Evolutionary conservation across 2,329 filamentous ascomycete genomes (phyloP), one percentile per base, ranked within the genome.

Genomic region (Torrubiella hemipterigena): DNA sequence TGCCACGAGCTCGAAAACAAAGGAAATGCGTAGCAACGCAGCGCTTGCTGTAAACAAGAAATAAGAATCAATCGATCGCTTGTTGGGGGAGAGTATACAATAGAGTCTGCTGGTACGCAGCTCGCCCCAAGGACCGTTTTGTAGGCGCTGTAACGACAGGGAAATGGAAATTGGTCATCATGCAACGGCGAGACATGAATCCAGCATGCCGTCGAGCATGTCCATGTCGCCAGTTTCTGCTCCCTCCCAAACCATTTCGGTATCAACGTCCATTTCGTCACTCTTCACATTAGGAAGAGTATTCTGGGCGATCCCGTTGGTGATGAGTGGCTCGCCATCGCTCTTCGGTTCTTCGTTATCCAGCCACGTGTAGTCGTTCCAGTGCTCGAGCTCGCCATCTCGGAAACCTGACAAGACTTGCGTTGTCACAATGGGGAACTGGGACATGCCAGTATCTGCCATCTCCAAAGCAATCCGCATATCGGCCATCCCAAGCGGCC

Each of bases 401-500:
- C 81, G 67, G 46, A 82, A 86, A 6, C 70, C 69, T 38, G 76
- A 72, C 45, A 78, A 61, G 27, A 94, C 73, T 32, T 75, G 68
- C 25, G 81, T 77, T 17, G 75, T 69, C 22, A 93, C 63, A 16
- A 84, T 65, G 0, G 83, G 84, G 58, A 91, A 87, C 37, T 83
- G 76, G 8, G 77, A 75, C 39, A 93, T 66, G 36, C 82, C 78
- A 17, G 71, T 73, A 32, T 91, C 82, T 10, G 80, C 77, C 40
- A 94, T 68, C 36, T 81, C 73, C 12, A 93, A 54, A 1, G 83
- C 76, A 4, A 94, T 61, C 22, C 81, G 70, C 29, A 95, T 55
- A 51, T 95, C 89, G 13, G 77, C 74, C 58, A 89, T 79, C 11
- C 77, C 77, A 2, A 95, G 56, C 1, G 82, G 74, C 6, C 76